Base-by-base conservation (phyloP, 139 green algal species). In the Chlamydomonas sp. region DNA sequence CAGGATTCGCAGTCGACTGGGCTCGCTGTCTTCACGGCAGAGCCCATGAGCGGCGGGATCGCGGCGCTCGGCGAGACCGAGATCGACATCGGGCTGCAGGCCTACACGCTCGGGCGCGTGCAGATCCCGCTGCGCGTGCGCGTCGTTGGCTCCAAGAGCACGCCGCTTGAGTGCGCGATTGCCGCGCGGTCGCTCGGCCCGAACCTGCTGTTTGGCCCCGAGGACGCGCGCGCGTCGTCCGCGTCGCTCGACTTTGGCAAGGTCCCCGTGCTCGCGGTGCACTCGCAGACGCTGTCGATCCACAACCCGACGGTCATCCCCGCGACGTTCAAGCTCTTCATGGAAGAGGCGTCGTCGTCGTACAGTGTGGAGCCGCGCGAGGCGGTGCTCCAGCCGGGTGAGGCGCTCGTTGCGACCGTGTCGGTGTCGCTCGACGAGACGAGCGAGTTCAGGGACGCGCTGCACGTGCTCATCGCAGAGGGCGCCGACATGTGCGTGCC, bases 391-490 rank as follows among this genome's bases (percentile, higher is more conserved):
- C 31, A 81, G 65, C 79, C 86, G 3, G 67, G 73, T 20, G 79
- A 77, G 8, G 70, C 30, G 34, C 16, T 54, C 8, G 69, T 67
- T 13, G 29, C 75, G 13, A 31, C 70, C 5, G 71, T 73, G 1
- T 0, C 37, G 6, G 58, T 80, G 28, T 70, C 4, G 50, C 43
- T 87, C 50, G 86, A 92, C 69, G 80, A 89, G 37, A 74, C 71
- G 47, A 75, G 33, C 65, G 31, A 47, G 5, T 88, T 89, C 62
- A 80, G 50, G 30, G 89, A 95, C 60, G 71, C 74, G 54, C 85
- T 95, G 61, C 87, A 95, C 63, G 69, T 91, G 30, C 73, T 92
- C 35, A 79, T 93, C 30, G 73, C 75, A 13, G 88, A 95, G 49
- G 89, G 89, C 2, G 78, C 80, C 28, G 86, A 91, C 69, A 72